Evolutionary conservation across 148 eudicot genomes (phyloP).

Genomic region (Dysphania ambrosioides): DNA sequence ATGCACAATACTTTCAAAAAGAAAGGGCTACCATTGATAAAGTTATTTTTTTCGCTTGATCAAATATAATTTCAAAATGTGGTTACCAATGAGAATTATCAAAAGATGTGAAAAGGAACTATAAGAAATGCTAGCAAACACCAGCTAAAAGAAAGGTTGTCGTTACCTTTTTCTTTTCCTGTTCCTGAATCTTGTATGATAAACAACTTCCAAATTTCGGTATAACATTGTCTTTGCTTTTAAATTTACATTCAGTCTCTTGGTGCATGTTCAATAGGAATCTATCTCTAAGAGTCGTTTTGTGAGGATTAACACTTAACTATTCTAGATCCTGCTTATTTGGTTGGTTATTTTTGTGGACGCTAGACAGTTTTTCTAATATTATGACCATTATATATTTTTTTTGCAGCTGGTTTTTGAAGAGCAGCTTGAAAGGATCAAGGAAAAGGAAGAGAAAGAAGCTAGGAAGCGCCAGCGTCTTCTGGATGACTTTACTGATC

Average conservation of each 20-base stretch:
- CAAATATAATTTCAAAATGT: too few species aligned
- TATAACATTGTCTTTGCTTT: not conserved
- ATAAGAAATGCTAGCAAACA: too few species aligned
- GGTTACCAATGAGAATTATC: too few species aligned
- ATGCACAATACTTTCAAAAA: too few species aligned
- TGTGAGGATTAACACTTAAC: not conserved
- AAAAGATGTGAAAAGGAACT: too few species aligned
- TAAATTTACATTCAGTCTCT: not conserved
- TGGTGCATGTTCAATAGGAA: not conserved
- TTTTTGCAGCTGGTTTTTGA: constrained; percentile 80
- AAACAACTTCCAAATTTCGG: not conserved
- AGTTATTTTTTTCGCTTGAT: too few species aligned
- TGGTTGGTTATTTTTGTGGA: not conserved
- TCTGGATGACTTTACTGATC: constrained; percentile 71
- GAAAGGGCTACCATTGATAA: too few species aligned
- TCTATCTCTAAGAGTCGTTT: not conserved
- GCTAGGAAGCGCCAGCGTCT: constrained; percentile 85
- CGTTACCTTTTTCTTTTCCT: too few species aligned
- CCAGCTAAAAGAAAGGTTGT: too few species aligned
- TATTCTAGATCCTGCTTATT: not conserved
- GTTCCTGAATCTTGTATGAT: too few species aligned
- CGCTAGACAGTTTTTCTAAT: not conserved
- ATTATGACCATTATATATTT: not conserved
- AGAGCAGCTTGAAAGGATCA: constrained; percentile 83
- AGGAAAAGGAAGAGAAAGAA: constrained; percentile 96